Conservation (phyloP, 495 filamentous ascomycete genomes). For the Trichoderma parareesei region DNA sequence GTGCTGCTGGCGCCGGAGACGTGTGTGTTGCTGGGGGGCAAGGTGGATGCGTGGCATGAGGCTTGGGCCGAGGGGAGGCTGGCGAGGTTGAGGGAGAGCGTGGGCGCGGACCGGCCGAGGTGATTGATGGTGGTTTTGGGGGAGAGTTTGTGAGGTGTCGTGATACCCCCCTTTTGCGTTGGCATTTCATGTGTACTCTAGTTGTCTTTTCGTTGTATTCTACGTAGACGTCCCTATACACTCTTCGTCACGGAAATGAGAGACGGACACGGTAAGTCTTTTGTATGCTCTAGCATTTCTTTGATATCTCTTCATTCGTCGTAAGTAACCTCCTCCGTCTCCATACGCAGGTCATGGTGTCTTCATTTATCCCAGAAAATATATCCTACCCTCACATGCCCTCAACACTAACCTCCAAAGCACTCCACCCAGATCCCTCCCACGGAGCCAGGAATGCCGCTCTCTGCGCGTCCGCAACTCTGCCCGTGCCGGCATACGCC, state of each 20-base stretch:
- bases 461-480: constrained; percentile 61
- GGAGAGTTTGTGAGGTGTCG: not conserved
- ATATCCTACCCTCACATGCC: not conserved
- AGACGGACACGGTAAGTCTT: not conserved
- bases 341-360: not conserved
- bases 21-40: constrained; percentile 69
- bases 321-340: not conserved
- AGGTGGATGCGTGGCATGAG: constrained; percentile 72
- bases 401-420: constrained; percentile 26
- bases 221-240: not conserved
- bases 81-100: constrained; percentile 52
- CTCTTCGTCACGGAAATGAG: not conserved
- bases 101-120: constrained; percentile 27
- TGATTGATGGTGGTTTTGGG: not conserved
- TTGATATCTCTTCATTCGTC: not conserved
- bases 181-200: too few relatives aligned
- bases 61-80: constrained; percentile 69
- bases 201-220: not conserved
- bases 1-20: constrained; percentile 61
- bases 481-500: constrained; percentile 70
- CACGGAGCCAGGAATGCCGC: constrained; percentile 80
- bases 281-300: not conserved
- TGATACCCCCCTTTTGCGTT: constrained; percentile 8
- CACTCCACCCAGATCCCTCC: constrained; percentile 55
- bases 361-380: too few relatives aligned